Percentiles rank a stretch among this genome's conserved stretches.
phyloP scores from a whole-genome alignment of 176 grass and related monocot genomes.

The Metroxylon sagu region DNA sequence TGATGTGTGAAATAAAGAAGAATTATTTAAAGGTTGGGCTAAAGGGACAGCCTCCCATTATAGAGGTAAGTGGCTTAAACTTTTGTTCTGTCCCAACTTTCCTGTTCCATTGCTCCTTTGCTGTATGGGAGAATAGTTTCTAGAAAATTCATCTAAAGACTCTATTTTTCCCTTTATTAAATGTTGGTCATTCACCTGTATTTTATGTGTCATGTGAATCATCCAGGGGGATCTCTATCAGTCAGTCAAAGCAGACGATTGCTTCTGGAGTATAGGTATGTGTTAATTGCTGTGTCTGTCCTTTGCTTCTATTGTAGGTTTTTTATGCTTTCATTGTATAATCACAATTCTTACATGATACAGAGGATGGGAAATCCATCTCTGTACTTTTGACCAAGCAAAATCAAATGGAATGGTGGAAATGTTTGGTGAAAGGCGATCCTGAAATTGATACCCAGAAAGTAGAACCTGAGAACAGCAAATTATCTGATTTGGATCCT shows the following conservation, averaged over 20 bases:
- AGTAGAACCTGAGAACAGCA: conserved; percentile 80
- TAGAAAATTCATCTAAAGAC: no score
- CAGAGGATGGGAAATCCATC: conserved; percentile 82
- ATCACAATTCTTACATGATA: background rate
- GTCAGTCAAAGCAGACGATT: conserved; percentile 72
- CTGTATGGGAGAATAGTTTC: no score
- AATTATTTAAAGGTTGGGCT: conserved; percentile 74
- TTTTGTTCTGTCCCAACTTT: no score
- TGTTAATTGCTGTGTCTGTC: background rate
- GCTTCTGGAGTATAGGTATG: conserved; percentile 95
- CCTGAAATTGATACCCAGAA: conserved; percentile 85
- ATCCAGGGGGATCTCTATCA: conserved; percentile 74
- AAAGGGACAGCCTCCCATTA: conserved; percentile 76
- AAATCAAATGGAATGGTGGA: conserved; percentile 99
- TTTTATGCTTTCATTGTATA: no score
- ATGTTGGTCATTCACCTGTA: no score
- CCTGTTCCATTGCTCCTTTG: no score
- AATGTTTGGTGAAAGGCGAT: conserved; percentile 67
- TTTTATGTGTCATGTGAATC: background rate
- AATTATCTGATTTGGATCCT: conserved; percentile 82
- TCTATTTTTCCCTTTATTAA: no score
- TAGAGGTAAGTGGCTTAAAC: conserved; percentile 52
- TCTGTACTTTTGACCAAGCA: conserved; percentile 83
- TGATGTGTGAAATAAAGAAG: conserved; percentile 83
- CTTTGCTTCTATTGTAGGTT: no score